Evolutionary conservation across 208 protist genomes (phyloP).

Genomic region (Naegleria lovaniensis): DNA sequence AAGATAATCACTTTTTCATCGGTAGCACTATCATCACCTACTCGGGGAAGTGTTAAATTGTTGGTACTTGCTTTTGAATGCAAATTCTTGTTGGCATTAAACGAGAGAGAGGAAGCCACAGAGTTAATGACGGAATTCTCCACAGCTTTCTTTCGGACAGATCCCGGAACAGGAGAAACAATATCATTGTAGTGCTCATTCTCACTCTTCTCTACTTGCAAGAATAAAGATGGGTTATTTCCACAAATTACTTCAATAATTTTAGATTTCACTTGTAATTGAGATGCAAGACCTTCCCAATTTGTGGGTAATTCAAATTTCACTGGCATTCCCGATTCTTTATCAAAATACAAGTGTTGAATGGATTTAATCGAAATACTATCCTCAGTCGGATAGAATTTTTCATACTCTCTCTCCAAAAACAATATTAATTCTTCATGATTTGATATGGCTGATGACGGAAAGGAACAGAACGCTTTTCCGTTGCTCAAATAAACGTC

Average conservation of each 20-base stretch:
- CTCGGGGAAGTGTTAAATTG: background rate
- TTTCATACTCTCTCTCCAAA: slow-evolving; percentile 3
- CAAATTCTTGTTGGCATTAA: background rate
- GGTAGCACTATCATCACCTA: background rate
- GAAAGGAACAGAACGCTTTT: background rate
- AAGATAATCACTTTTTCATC: background rate
- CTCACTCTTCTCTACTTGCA: background rate
- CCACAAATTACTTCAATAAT: background rate
- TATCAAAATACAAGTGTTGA: background rate
- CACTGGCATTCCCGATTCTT: background rate
- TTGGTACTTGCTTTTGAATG: too few relatives aligned
- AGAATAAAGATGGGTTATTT: background rate
- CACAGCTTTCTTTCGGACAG: background rate
- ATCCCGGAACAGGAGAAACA: background rate
- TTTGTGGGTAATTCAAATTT: background rate
- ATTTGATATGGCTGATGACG: background rate
- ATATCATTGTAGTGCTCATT: background rate
- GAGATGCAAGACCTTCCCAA: background rate
- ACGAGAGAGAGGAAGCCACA: background rate
- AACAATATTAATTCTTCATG: background rate
- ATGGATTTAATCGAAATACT: background rate
- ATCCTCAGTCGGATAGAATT: background rate
- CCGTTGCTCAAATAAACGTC: background rate
- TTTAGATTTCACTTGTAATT: background rate
- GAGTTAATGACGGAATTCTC: background rate